Evolutionary conservation across 2,329 filamentous ascomycete genomes (phyloP).

Genomic region (Dendryphion nanum): DNA sequence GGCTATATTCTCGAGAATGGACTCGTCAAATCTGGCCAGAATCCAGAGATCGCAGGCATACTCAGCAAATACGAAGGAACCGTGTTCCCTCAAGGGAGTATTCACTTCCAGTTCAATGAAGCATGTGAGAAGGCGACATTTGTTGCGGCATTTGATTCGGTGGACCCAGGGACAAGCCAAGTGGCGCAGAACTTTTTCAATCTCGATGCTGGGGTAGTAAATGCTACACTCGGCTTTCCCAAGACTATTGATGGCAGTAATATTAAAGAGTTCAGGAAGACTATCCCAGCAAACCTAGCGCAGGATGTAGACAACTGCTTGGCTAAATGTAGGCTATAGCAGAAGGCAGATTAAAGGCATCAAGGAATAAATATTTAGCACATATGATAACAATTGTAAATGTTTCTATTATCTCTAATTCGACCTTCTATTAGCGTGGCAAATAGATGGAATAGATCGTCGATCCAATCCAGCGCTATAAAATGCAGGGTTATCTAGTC

Average conservation of each 20-base stretch:
- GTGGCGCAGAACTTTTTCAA: slow-evolving; percentile 46
- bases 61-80: slow-evolving; percentile 45
- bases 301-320: slow-evolving; percentile 47
- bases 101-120: slow-evolving; percentile 23
- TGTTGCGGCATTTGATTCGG: slow-evolving; percentile 45
- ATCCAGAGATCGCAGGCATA: slow-evolving; percentile 40
- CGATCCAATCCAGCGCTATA: too few relatives aligned
- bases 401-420: too few relatives aligned
- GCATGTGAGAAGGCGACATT: slow-evolving; percentile 46
- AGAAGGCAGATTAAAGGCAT: too few relatives aligned
- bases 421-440: too few relatives aligned
- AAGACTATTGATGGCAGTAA: slow-evolving; percentile 32
- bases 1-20: slow-evolving; percentile 50
- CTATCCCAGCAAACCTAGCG: slow-evolving; percentile 50
- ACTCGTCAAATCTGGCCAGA: slow-evolving; percentile 32
- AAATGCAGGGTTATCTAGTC: too few relatives aligned
- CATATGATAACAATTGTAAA: too few relatives aligned
- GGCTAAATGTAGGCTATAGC: too few relatives aligned
- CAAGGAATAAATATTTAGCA: too few relatives aligned
- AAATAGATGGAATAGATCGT: too few relatives aligned
- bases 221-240: slow-evolving; percentile 40
- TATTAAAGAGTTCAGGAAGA: slow-evolving; percentile 35
- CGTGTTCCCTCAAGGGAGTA: slow-evolving; percentile 48
- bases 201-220: slow-evolving; percentile 35
- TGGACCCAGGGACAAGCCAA: slow-evolving; percentile 44